phyloP scores from a whole-genome alignment of 106 monocot species.

The Chionographis japonica region DNA sequence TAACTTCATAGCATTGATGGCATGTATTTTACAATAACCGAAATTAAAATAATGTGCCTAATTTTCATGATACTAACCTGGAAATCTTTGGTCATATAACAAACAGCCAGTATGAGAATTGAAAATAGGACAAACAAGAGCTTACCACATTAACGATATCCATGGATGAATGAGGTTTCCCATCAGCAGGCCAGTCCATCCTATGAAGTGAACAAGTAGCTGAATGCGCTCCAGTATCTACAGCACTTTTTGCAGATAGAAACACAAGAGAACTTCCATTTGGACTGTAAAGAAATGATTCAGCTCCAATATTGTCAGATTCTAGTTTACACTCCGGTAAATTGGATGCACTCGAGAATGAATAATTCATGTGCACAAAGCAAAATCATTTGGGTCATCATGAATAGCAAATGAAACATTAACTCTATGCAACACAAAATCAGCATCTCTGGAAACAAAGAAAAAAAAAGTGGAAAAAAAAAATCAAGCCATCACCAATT shows the following conservation, averaged over 20 bases:
- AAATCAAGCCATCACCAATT: too few species aligned
- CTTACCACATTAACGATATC: slow-evolving; percentile 71
- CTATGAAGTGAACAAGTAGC: slow-evolving; percentile 89
- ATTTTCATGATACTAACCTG: too few species aligned
- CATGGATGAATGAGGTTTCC: slow-evolving; percentile 26
- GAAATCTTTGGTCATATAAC: too few species aligned
- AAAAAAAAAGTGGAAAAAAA: too few species aligned
- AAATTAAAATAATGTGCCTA: too few species aligned
- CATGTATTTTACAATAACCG: too few species aligned
- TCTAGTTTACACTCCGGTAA: background rate
- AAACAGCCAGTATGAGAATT: too few species aligned
- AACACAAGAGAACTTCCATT: slow-evolving; percentile 90
- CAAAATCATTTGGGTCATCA: too few species aligned
- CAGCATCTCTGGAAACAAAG: too few species aligned
- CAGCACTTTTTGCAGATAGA: slow-evolving; percentile 79
- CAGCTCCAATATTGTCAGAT: slow-evolving; percentile 1
- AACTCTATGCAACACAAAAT: too few species aligned
- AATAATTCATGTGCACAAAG: background rate
- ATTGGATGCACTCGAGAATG: background rate
- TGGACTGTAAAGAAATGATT: slow-evolving; percentile 56
- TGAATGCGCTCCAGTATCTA: slow-evolving; percentile 88
- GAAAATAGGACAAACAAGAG: slow-evolving; percentile 1
- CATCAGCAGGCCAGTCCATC: slow-evolving; percentile 71
- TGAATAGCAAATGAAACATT: too few species aligned
- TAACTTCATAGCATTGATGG: too few species aligned